phyloP scores from a whole-genome alignment of 257 asterid genomes.

The Solanum megistacrolobum region DNA sequence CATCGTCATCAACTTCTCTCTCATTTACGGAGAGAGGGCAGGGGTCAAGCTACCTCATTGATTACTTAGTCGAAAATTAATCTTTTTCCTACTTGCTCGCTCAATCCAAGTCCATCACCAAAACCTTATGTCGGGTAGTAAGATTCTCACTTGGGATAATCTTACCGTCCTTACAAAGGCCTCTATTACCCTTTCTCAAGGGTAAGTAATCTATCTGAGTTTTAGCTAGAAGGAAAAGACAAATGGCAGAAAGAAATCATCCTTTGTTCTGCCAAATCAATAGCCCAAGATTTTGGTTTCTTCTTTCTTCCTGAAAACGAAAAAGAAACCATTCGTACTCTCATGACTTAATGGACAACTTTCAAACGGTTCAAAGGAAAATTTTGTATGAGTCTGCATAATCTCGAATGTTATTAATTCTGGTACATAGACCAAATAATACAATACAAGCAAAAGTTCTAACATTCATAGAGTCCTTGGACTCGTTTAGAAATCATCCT shows the following conservation, averaged over 20 bases:
- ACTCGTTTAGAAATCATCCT: not conserved
- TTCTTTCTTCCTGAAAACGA: not conserved
- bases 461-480: not conserved
- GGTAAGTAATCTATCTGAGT: not conserved
- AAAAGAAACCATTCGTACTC: not conserved
- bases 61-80: not conserved
- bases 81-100: not conserved
- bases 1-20: not conserved
- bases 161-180: not conserved
- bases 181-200: not conserved
- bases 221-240: not conserved
- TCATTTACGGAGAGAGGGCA: not conserved
- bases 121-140: not conserved
- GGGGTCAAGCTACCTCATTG: not conserved
- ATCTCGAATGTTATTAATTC: not conserved
- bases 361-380: not conserved
- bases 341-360: not conserved
- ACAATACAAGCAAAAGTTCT: not conserved
- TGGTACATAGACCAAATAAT: not conserved
- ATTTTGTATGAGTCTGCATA: not conserved
- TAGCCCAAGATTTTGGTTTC: not conserved
- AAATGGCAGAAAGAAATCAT: not conserved
- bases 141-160: not conserved
- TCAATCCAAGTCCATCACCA: not conserved
- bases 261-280: not conserved